Base-by-base conservation (phyloP, 2,329 filamentous ascomycete genomes). In the Colletotrichum spinosum region DNA sequence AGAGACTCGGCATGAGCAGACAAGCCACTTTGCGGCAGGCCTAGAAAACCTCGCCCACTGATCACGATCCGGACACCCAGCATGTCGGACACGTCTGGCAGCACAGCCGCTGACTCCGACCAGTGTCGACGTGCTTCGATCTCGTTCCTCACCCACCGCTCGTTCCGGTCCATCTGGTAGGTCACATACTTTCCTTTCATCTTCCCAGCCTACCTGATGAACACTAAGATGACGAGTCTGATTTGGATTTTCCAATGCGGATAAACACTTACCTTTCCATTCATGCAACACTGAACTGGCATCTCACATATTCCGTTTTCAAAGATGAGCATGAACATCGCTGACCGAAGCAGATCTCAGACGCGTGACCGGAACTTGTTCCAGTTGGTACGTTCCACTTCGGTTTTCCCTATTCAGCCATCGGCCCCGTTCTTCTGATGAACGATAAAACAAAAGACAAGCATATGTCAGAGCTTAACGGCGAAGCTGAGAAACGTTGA, bases 41-140 rank as follows among this genome's bases (percentile, higher is more conserved):
- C 93, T 97, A 97, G 93, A 97, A 97, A 97, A 97, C 94, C 94
- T 97, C 89, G 93, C 92, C 94, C 92, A 95, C 94, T 97, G 94
- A 97, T 81, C 42, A 42, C 52, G 58, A 62, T n/a, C 52, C 52
- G 41, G 49, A 56, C 58, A 65, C 46, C 42, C 46, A 49, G 48
- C 52, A 44, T 62, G 52, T 65, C 48, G 46, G 57, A 35, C 38
- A 45, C 25, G 38, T 39, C 52, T 39, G 37, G 13, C 11, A n/a
- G n/a, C 39, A 15, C 54, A 44, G 52, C 42, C 51, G 41, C 62
- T 65, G 46, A 65, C 62, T 34, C 10, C 15, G 11, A 12, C 60
- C 41, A 65, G 62, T 56, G 46, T 56, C 46, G 49, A 37, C 13
- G 39, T 17, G 0, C 3, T 46, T 13, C 13, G 25, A 9, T 35